phyloP scores from a whole-genome alignment of 768 basidiomycete genomes.

The Pleurotus cornucopiae region DNA sequence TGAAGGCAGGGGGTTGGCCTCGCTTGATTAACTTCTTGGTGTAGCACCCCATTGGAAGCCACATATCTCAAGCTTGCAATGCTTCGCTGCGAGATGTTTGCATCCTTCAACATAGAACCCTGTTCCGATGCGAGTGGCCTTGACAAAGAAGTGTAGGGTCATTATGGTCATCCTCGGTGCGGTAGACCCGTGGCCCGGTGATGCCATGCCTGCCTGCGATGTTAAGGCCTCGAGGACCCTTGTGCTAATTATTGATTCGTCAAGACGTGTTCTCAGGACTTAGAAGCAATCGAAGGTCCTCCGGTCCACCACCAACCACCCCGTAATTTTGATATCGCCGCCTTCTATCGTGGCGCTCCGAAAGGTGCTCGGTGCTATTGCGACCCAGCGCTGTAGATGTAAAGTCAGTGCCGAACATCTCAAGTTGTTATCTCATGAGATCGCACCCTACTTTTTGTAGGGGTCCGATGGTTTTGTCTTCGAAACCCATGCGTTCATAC shows the following conservation, averaged over 20 bases:
- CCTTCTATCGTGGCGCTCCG: neutral
- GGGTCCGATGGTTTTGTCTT: conserved; percentile 4
- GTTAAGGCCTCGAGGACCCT: neutral
- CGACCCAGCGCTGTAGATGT: neutral
- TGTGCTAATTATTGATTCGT: neutral
- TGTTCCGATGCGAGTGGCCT: neutral
- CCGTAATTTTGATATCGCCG: neutral
- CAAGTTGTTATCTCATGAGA: conserved; percentile 3
- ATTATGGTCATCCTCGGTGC: conserved; percentile 2
- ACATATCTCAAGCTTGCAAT: neutral
- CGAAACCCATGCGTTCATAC: neutral
- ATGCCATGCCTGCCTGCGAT: neutral
- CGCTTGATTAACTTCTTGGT: neutral
- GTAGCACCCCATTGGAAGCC: conserved; percentile 3
- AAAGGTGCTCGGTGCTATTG: conserved; percentile 1
- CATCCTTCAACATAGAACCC: neutral
- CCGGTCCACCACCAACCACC: neutral
- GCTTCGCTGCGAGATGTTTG: neutral
- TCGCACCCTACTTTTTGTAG: conserved; percentile 6
- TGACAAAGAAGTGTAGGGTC: neutral
- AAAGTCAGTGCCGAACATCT: neutral
- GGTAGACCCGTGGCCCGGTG: conserved; percentile 5
- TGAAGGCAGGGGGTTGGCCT: neutral
- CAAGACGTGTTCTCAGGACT: neutral
- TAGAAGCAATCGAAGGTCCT: conserved; percentile 1